Conservation (phyloP, 805 yeast genomes). For the Saturnispora serradocipensis region DNA sequence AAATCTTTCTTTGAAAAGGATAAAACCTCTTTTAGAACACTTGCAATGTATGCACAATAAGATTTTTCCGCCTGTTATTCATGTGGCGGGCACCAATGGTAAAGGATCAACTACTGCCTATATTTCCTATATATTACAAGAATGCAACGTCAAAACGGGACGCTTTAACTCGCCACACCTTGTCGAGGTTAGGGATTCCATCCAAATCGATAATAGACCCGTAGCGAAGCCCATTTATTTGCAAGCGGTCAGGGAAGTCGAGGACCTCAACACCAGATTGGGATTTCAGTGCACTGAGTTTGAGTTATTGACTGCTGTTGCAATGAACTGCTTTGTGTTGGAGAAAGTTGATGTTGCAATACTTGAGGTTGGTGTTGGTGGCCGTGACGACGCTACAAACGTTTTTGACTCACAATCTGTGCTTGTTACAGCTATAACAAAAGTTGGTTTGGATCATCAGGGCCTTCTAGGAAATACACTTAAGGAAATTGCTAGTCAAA, state of each 20-base stretch:
- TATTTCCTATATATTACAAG: constrained; percentile 52
- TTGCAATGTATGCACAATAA: neutral
- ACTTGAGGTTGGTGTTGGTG: constrained; percentile 94
- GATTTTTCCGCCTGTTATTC: constrained; percentile 38
- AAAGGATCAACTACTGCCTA: constrained; percentile 91
- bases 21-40: neutral
- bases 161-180: constrained; percentile 88
- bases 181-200: constrained; percentile 62
- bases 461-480: constrained; percentile 60
- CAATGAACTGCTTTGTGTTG: constrained; percentile 62
- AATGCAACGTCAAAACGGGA: constrained; percentile 48
- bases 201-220: constrained; percentile 53
- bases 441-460: constrained; percentile 83
- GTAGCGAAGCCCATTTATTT: constrained; percentile 40
- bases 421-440: constrained; percentile 67
- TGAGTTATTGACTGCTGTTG: constrained; percentile 78
- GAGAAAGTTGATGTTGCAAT: constrained; percentile 63
- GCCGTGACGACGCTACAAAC: constrained; percentile 83
- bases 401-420: constrained; percentile 37
- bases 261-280: constrained; percentile 29
- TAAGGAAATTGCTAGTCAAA: constrained; percentile 59
- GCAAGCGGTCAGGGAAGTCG: constrained; percentile 35
- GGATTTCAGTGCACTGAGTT: constrained; percentile 73
- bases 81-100: constrained; percentile 95
- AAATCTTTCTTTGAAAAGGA: constrained; percentile 1